Conservation (phyloP, 208 protist species). For the Trypanosoma scelopori region DNA sequence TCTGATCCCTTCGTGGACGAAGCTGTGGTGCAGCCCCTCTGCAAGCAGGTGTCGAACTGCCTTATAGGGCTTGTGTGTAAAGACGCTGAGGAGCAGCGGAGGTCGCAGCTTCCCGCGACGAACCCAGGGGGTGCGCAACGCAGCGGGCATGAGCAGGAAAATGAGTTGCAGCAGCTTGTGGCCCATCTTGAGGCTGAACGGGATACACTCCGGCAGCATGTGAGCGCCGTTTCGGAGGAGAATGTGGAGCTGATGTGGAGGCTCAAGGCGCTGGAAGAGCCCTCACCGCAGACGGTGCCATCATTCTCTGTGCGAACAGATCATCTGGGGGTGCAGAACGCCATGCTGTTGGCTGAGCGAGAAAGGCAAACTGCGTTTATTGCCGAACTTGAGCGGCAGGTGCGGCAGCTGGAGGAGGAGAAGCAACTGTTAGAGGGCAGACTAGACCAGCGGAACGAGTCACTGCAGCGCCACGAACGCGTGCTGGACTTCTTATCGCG, state of each 20-base stretch:
- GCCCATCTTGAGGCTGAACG: constrained; percentile 3
- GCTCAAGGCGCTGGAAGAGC: constrained; percentile 2
- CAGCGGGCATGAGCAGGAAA: background rate
- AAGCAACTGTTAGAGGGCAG: background rate
- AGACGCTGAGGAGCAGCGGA: background rate
- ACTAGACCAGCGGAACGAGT: background rate
- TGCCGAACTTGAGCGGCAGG: constrained; percentile 5
- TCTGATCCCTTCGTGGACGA: background rate
- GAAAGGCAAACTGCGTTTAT: constrained; percentile 8
- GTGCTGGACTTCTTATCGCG: constrained; percentile 5
- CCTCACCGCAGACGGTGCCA: background rate
- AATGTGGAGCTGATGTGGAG: constrained; percentile 17
- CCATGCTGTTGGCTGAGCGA: constrained; percentile 5
- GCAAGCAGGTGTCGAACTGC: constrained; percentile 17
- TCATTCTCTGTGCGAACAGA: background rate
- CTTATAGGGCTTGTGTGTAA: constrained; percentile 1
- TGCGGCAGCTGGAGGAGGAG: constrained; percentile 2
- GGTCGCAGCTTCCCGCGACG: too few species aligned
- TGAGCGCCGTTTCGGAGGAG: background rate
- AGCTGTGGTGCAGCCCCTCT: background rate
- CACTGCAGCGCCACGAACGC: constrained; percentile 4
- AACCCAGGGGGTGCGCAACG: background rate
- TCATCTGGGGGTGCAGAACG: constrained; percentile 8
- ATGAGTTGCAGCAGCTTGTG: background rate
- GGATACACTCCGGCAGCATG: constrained; percentile 6